Evolutionary conservation across 108 stramenopile genomes (phyloP).

Genomic region (Pseudonitzschia multiseries): DNA sequence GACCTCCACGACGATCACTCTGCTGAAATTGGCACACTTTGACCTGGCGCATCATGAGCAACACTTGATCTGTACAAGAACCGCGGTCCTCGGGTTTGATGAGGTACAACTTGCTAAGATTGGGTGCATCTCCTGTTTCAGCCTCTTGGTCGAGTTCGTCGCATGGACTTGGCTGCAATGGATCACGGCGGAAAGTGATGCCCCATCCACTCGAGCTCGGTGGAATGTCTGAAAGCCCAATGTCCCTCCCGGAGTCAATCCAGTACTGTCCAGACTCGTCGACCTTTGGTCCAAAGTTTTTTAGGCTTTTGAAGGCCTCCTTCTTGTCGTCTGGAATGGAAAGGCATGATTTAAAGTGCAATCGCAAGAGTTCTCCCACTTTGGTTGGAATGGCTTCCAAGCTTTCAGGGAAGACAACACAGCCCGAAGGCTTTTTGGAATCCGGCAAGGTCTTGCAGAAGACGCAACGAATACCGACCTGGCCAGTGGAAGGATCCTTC

Average conservation of each 20-base stretch:
- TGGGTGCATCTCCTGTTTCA: constrained; percentile 25
- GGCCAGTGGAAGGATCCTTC: constrained; percentile 58
- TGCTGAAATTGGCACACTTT: constrained; percentile 73
- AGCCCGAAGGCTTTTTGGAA: constrained; percentile 48
- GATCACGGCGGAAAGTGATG: constrained; percentile 64
- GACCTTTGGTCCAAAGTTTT: constrained; percentile 58
- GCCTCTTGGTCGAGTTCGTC: constrained; percentile 66
- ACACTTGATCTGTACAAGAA: constrained; percentile 70
- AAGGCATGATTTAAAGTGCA: constrained; percentile 67
- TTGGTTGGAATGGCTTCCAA: constrained; percentile 59
- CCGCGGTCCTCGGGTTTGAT: constrained; percentile 56
- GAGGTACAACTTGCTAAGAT: constrained; percentile 39
- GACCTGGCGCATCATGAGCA: constrained; percentile 74
- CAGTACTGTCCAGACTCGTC: constrained; percentile 73
- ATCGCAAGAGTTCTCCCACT: constrained; percentile 74
- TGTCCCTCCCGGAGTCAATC: constrained; percentile 73
- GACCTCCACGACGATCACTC: constrained; percentile 70
- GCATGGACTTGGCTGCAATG: constrained; percentile 67
- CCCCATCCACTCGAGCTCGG: constrained; percentile 45
- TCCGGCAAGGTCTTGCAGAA: constrained; percentile 62
- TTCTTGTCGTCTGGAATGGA: constrained; percentile 66
- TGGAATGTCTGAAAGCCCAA: constrained; percentile 59
- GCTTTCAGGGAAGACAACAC: constrained; percentile 62
- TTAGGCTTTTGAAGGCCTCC: constrained; percentile 61
- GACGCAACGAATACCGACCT: constrained; percentile 78